Evolutionary conservation across 768 basidiomycete species (phyloP).

Genomic region (Polyporus arcularius): DNA sequence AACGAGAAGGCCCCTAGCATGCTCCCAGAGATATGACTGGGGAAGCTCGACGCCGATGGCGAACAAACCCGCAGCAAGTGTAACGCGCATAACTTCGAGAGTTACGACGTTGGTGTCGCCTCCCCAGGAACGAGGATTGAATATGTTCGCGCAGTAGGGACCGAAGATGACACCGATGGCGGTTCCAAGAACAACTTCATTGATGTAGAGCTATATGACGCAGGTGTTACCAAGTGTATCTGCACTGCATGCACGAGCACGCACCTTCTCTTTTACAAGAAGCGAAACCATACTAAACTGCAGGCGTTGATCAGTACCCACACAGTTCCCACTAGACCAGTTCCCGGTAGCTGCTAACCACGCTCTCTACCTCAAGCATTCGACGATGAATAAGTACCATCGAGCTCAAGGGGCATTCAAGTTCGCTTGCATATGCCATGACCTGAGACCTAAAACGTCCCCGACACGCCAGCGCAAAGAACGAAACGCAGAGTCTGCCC

Average conservation of each 20-base stretch:
- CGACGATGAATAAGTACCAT: not conserved
- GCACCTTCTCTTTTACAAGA: slow-evolving; percentile 80
- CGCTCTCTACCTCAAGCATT: too few species aligned
- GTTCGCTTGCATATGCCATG: too few species aligned
- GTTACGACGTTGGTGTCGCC: slow-evolving; percentile 61
- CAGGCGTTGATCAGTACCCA: not conserved
- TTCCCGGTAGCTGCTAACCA: too few species aligned
- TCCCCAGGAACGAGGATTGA: slow-evolving; percentile 80
- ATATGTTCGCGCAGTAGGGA: slow-evolving; percentile 68
- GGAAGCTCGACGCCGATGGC: slow-evolving; percentile 96
- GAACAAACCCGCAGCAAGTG: slow-evolving; percentile 91
- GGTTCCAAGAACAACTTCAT: slow-evolving; percentile 93
- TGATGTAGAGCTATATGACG: slow-evolving; percentile 68
- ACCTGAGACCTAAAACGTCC: too few species aligned
- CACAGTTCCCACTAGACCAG: not conserved
- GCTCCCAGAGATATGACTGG: slow-evolving; percentile 76
- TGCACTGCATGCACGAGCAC: not conserved
- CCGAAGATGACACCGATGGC: slow-evolving; percentile 66
- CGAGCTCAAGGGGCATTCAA: not conserved
- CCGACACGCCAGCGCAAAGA: too few species aligned
- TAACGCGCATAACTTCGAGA: slow-evolving; percentile 82
- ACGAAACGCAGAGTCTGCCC: too few species aligned
- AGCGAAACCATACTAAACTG: slow-evolving; percentile 87
- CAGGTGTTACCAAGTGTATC: not conserved
- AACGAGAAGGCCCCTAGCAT: slow-evolving; percentile 66